A percentile compares a stretch with the other conserved stretches of the same genome.
Conservation (phyloP, 2,329 filamentous ascomycete species). For the Fusarium protoensiforme region DNA sequence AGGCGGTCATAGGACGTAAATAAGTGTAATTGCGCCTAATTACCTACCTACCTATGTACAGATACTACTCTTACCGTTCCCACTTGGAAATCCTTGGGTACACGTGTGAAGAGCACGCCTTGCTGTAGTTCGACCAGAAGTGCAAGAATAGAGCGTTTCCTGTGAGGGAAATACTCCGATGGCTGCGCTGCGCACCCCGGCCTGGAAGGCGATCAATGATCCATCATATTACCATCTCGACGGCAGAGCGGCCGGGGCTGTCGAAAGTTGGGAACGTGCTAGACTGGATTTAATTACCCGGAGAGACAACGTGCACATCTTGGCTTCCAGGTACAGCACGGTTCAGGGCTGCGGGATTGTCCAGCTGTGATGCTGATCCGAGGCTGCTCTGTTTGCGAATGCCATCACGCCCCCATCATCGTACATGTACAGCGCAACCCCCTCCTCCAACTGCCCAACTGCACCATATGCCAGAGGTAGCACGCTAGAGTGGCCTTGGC, state of each 20-base stretch:
- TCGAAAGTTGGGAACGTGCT: conserved; percentile 11
- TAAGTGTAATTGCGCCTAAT: conserved; percentile 29
- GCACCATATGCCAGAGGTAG: background rate
- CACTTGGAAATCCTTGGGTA: conserved; percentile 21
- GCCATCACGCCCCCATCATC: conserved; percentile 35
- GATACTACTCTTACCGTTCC: conserved; percentile 11
- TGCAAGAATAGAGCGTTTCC: background rate
- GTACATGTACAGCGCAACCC: conserved; percentile 14
- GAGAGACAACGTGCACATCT: conserved; percentile 18
- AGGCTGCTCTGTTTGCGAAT: conserved; percentile 1
- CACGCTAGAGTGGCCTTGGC: conserved; percentile 1
- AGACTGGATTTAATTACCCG: conserved; percentile 13
- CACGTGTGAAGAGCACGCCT: conserved; percentile 22
- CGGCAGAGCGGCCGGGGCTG: conserved; percentile 20
- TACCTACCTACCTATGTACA: background rate
- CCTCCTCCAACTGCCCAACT: background rate
- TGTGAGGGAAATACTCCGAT: conserved; percentile 36
- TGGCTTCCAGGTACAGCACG: conserved; percentile 28
- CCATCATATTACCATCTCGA: conserved; percentile 18
- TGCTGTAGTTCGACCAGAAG: background rate
- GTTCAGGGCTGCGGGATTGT: conserved; percentile 13
- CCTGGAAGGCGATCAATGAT: conserved; percentile 23
- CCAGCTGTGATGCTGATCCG: background rate
- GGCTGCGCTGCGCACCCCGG: conserved; percentile 29
- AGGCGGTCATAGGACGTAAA: conserved; percentile 32